Conservation (phyloP, 139 green algal genomes). For the Coccomyxa sp. region DNA sequence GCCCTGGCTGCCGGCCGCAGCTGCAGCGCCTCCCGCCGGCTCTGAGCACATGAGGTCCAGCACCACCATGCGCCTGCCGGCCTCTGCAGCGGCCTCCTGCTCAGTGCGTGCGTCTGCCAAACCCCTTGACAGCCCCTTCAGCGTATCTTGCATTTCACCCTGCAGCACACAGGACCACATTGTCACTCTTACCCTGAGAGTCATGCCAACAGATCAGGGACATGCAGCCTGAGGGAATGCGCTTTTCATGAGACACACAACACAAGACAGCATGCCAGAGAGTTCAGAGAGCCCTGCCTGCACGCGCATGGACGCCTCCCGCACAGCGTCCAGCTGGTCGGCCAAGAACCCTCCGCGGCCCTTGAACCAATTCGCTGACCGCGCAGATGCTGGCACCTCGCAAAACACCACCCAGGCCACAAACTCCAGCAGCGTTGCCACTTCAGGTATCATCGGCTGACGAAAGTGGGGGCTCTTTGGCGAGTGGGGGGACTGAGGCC, state of each 20-base stretch:
- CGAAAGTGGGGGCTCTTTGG: too few species aligned
- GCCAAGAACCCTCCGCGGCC: constrained; percentile 20
- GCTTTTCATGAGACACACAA: neutral
- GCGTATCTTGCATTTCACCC: constrained; percentile 30
- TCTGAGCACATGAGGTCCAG: neutral
- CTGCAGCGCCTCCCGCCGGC: too few species aligned
- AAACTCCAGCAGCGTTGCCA: constrained; percentile 21
- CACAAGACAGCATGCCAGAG: neutral
- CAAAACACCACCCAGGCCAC: constrained; percentile 19
- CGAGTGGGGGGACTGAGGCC: too few species aligned
- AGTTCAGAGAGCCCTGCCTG: neutral
- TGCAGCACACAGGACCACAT: constrained; percentile 8
- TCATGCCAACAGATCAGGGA: neutral
- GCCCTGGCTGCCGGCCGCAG: neutral
- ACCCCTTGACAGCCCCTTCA: constrained; percentile 9
- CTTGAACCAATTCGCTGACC: constrained; percentile 10
- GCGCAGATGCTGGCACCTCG: neutral
- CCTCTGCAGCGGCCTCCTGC: constrained; percentile 2
- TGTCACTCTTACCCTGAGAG: neutral
- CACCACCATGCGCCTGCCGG: neutral
- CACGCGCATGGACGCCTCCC: constrained; percentile 15
- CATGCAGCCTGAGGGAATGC: neutral
- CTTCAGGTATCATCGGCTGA: too few species aligned
- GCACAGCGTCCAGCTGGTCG: constrained; percentile 18
- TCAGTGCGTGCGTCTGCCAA: constrained; percentile 12